phyloP scores from a whole-genome alignment of 305 asterid genomes.

The Solanum hybrid region DNA sequence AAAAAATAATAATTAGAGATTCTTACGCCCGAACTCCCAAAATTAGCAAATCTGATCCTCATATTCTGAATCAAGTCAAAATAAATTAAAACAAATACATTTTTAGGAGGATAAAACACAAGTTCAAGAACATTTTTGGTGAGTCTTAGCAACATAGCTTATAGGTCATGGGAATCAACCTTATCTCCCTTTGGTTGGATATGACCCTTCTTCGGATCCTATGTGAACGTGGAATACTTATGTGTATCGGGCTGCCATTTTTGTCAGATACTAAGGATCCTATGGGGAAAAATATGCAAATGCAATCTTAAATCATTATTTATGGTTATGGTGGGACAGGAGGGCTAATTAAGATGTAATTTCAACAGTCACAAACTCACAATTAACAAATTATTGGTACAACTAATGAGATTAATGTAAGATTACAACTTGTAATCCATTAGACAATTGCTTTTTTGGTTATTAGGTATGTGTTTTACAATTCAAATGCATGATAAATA shows the following conservation, averaged over 20 bases:
- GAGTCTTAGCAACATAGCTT: background rate
- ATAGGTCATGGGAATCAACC: background rate
- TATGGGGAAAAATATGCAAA: background rate
- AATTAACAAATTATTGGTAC: background rate
- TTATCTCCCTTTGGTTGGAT: background rate
- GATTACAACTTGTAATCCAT: background rate
- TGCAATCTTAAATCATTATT: background rate
- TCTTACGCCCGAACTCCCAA: background rate
- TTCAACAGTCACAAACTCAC: background rate
- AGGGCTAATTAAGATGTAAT: background rate
- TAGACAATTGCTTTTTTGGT: background rate
- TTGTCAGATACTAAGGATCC: background rate
- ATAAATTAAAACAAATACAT: background rate
- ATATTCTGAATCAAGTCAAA: background rate
- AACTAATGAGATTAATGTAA: background rate
- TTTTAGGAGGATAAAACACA: background rate
- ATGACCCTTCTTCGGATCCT: background rate
- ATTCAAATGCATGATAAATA: background rate
- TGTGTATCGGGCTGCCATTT: background rate
- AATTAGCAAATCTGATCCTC: background rate
- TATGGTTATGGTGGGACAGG: conserved; percentile 1
- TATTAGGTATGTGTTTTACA: background rate
- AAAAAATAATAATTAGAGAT: background rate
- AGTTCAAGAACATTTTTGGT: background rate
- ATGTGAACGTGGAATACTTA: background rate